Evolutionary conservation across 257 asterid genomes (phyloP), one percentile per base, ranked within the genome.

Genomic region (Solanum boliviense): DNA sequence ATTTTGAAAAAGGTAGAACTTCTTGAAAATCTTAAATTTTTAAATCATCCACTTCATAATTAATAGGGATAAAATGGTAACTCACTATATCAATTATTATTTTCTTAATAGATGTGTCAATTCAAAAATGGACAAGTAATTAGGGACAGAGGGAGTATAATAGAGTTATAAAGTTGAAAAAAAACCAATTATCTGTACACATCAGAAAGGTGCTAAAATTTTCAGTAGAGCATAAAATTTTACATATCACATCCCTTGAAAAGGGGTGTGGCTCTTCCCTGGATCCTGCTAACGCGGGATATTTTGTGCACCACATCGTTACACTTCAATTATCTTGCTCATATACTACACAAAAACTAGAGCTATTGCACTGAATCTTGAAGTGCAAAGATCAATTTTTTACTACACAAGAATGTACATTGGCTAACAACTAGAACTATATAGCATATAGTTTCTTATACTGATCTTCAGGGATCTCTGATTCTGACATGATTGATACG

Each of bases 381-480:
- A 44, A 79, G 65, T 27, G 27, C 6, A 44, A 41, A 31, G 67
- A 44, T 79, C 38, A 13, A 1, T 0, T 25, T 1, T 16, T 8
- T 44, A 79, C 3, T 3, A 44, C 85, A 79, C 85, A 82, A 82
- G 44, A 29, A 20, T 82, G 35, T 48, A 82, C 85, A 82, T 39
- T 23, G 20, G 44, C 70, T 82, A 82, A 82, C 6, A 5, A 34
- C 70, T 18, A 27, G 44, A 48, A 82, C 70, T 82, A 95, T 16
- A 94, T 91, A 71, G 98, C 98, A 91, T 95, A 95, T 4, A 95
- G 91, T 86, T 93, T 93, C 92, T 88, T 93, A 34, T 70, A 89
- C 36, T 90, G 95, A 67, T 93, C 95, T 84, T 93, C 95, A 1
- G 87, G 88, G 60, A 86, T 85, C 25, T 94, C 96, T 1, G 94